phyloP scores from a whole-genome alignment of 1,139 yeast species.

The Pichia kudriavzevii region DNA sequence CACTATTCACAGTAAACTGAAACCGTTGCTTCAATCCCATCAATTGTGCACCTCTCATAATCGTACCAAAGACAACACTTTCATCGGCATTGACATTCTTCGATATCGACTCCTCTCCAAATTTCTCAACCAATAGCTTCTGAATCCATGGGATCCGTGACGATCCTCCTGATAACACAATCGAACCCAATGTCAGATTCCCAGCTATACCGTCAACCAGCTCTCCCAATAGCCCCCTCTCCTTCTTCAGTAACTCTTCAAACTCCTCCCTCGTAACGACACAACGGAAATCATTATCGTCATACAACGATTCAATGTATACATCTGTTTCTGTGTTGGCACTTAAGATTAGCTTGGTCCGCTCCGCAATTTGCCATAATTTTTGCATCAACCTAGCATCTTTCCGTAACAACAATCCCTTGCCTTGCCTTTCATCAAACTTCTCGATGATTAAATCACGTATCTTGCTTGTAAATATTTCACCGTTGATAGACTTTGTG shows the following conservation, averaged over 20 bases:
- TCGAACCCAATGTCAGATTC: constrained; percentile 43
- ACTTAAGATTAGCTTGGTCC: constrained; percentile 76
- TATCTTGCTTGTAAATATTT: constrained; percentile 57
- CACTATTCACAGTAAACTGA: too few relatives aligned
- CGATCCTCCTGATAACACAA: constrained; percentile 85
- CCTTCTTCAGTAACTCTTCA: constrained; percentile 34
- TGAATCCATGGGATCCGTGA: constrained; percentile 88
- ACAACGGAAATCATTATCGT: constrained; percentile 67
- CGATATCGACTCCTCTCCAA: constrained; percentile 48
- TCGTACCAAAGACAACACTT: constrained; percentile 84
- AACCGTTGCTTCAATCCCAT: constrained; percentile 56
- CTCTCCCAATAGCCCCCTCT: constrained; percentile 21
- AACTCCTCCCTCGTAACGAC: constrained; percentile 68
- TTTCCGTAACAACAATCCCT: constrained; percentile 25
- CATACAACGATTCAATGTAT: constrained; percentile 60
- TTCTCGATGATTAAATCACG: constrained; percentile 52
- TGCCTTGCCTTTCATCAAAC: constrained; percentile 34
- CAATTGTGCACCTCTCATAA: constrained; percentile 67
- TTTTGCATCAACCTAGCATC: constrained; percentile 59
- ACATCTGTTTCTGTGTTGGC: constrained; percentile 75
- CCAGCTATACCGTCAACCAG: constrained; percentile 50
- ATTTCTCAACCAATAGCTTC: constrained; percentile 42
- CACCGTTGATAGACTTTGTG: constrained; percentile 68
- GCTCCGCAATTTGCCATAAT: constrained; percentile 76
- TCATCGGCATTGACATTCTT: constrained; percentile 95